Conservation (phyloP, 2,329 filamentous ascomycete genomes). For the Setomelanomma holmii region DNA sequence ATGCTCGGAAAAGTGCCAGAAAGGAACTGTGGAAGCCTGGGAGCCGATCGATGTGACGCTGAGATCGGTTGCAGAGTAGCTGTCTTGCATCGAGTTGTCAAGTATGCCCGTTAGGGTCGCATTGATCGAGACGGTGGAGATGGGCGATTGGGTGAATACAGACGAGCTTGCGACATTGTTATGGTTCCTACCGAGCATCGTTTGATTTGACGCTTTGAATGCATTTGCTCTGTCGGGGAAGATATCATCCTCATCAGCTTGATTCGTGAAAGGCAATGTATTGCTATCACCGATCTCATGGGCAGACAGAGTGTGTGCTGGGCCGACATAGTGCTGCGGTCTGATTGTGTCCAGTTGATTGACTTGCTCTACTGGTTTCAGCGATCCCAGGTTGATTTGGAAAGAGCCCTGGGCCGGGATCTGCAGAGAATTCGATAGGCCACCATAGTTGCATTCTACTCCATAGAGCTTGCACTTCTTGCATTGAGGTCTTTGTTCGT, state of each 20-base stretch:
- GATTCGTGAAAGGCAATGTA: too few species aligned
- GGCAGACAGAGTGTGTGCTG: too few species aligned
- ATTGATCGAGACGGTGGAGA: slow-evolving; percentile 20
- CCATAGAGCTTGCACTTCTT: slow-evolving; percentile 57
- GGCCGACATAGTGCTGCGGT: too few species aligned
- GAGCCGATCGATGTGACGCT: background rate
- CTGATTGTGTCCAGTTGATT: background rate
- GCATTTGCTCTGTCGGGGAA: background rate
- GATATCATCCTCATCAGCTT: too few species aligned
- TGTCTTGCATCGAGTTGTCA: slow-evolving; percentile 13
- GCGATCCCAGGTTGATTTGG: slow-evolving; percentile 20
- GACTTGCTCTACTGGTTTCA: background rate
- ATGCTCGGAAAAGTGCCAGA: slow-evolving; percentile 23
- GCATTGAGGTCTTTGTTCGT: slow-evolving; percentile 60
- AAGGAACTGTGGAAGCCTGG: background rate
- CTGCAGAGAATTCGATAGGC: slow-evolving; percentile 40
- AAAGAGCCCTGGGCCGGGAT: slow-evolving; percentile 39
- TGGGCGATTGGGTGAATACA: background rate
- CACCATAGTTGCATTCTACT: slow-evolving; percentile 58
- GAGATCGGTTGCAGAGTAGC: background rate
- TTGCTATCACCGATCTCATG: too few species aligned
- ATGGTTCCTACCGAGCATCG: too few species aligned
- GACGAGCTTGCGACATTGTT: background rate
- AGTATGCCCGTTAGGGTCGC: slow-evolving; percentile 20
- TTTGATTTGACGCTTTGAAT: too few species aligned